phyloP scores from a whole-genome alignment of 1,284 basidiomycete species.

The Ganoderma sinense region DNA sequence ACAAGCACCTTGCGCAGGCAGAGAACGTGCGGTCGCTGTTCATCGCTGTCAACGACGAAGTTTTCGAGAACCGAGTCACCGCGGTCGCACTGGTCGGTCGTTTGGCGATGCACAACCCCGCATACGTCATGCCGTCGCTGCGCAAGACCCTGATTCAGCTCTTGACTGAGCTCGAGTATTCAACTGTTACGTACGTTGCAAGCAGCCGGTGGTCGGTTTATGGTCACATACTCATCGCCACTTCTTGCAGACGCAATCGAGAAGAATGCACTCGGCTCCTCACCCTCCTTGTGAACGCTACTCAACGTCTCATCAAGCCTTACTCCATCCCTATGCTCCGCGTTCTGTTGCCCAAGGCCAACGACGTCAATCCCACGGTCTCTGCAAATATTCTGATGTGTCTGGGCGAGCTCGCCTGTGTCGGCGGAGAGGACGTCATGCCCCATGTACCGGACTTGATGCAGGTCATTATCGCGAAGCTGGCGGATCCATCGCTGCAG shows the following conservation, averaged over 20 bases:
- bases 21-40: conserved; percentile 98
- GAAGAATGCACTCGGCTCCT: conserved; percentile 94
- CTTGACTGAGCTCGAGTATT: conserved; percentile 97
- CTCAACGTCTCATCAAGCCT: conserved; percentile 94
- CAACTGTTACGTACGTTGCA: conserved; percentile 76
- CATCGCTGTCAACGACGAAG: conserved; percentile 97
- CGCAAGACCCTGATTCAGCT: conserved; percentile 97
- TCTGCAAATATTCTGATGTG: conserved; percentile 95
- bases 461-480: conserved; percentile 87
- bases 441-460: conserved; percentile 89
- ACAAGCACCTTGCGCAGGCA: conserved; percentile 98
- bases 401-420: conserved; percentile 92
- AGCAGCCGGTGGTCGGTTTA: background rate
- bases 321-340: conserved; percentile 97
- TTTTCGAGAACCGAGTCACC: conserved; percentile 91
- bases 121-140: conserved; percentile 98
- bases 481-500: conserved; percentile 85
- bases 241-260: conserved; percentile 69
- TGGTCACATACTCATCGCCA: background rate
- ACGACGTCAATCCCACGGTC: conserved; percentile 87
- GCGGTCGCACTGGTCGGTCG: conserved; percentile 95
- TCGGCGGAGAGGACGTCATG: conserved; percentile 93
- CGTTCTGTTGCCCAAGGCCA: conserved; percentile 90
- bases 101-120: conserved; percentile 95
- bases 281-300: conserved; percentile 88